Evolutionary conservation across 1,284 basidiomycete genomes (phyloP), one percentile per base, ranked within the genome.

Genomic region (Meira nashicola): DNA sequence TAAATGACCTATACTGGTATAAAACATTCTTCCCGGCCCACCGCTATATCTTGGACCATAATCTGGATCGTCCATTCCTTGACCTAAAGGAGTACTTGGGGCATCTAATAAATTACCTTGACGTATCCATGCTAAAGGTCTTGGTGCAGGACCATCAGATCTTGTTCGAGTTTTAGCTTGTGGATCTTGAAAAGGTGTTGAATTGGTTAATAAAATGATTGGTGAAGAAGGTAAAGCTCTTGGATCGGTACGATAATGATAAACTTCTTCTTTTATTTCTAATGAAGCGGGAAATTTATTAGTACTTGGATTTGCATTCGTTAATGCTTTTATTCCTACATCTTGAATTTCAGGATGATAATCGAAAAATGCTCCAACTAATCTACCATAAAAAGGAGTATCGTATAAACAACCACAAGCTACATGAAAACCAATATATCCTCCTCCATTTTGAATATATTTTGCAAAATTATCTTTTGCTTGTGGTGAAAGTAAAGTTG

Each of bases 181-280:
- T 2, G 65, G 60, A 38, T 73, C 69, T 23, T 54, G 37, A 54
- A 65, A 68, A 21, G 40, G 21, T 0, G 63, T 59, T 2, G 64
- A 61, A 48, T 71, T 71, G 43, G 65, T 71, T 15, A 71, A 38
- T n/a, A 73, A 62, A 37, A 71, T 41, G n/a, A 63, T 44, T 3
- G 68, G 67, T 1, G 62, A 62, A 19, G 63, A 64, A 1, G 64
- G 62, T 1, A 87, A 70, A 5, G 77, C 73, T 54, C 89, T 82
- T 11, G 89, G 89, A 75, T 91, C 86, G 0, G 84, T 86, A 66
- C 86, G 84, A 80, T 89, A 90, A 76, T 88, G 86, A 79, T 90
- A 90, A 83, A 86, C 40, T 51, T 73, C 70, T 46, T 73, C 70
- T 23, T 61, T 65, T 47, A 71, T 61, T 11, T 38, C 52, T 10